Evolutionary conservation across 306 rosid genomes (phyloP).

Genomic region (Cucumis melo): DNA sequence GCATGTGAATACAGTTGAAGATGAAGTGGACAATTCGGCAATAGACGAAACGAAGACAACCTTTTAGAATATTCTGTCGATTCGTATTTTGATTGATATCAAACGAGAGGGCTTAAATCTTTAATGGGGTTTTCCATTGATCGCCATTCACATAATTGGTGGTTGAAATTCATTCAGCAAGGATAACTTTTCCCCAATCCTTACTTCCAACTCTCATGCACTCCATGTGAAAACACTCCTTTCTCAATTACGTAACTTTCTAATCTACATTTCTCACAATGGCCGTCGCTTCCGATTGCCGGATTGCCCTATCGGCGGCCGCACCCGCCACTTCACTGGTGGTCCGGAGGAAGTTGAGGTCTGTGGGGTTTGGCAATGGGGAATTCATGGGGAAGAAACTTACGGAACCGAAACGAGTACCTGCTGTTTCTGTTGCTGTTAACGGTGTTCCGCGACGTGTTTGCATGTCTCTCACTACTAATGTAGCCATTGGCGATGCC

Average conservation of each 20-base stretch:
- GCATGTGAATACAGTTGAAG: too few species aligned
- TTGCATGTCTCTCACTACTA: constrained; percentile 28
- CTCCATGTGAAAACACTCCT: constrained; percentile 10
- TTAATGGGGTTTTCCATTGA: background rate
- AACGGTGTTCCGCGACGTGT: constrained; percentile 11
- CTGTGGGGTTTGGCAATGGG: constrained; percentile 24
- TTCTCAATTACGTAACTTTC: background rate
- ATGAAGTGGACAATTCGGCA: too few species aligned
- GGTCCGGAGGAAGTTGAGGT: constrained; percentile 17
- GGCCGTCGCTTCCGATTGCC: constrained; percentile 25
- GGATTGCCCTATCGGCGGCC: constrained; percentile 21
- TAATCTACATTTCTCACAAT: background rate
- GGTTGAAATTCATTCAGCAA: constrained; percentile 18
- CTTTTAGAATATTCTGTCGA: too few species aligned
- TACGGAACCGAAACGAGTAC: constrained; percentile 12
- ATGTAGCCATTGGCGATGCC: constrained; percentile 5
- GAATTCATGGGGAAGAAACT: constrained; percentile 42
- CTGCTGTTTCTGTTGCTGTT: background rate
- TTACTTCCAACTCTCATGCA: constrained; percentile 16
- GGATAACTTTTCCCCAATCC: constrained; percentile 32
- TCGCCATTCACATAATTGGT: constrained; percentile 1
- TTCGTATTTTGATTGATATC: background rate
- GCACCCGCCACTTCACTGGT: background rate
- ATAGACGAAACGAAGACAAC: too few species aligned
- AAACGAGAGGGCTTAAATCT: background rate